Conservation (phyloP, 2,329 filamentous ascomycete genomes). For the Phyllosticta citribraziliensis region DNA sequence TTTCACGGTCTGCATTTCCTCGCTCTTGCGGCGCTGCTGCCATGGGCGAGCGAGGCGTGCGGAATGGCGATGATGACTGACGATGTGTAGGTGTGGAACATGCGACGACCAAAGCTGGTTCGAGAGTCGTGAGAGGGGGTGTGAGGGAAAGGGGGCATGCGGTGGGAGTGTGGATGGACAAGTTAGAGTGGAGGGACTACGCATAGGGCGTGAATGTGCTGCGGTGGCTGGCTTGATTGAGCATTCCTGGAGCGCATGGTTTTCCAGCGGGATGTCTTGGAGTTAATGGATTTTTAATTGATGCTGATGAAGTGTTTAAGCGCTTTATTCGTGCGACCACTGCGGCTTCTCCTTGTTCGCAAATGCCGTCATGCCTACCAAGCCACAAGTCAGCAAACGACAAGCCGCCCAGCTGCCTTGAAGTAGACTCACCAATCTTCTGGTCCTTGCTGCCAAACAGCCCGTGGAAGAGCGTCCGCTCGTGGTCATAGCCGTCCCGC, state of each 20-base stretch:
- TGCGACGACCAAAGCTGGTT: neutral
- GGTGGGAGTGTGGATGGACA: too few species aligned
- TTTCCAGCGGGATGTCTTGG: too few species aligned
- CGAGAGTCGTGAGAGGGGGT: neutral
- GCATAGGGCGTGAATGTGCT: too few species aligned
- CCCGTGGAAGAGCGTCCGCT: slow-evolving; percentile 85
- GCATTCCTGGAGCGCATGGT: too few species aligned
- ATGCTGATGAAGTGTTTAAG: neutral
- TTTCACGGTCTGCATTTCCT: too few species aligned
- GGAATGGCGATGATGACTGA: neutral
- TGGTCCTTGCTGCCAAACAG: slow-evolving; percentile 93
- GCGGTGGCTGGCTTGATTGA: too few species aligned
- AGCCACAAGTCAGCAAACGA: neutral
- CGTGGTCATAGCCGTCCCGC: slow-evolving; percentile 86
- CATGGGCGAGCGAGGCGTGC: too few species aligned
- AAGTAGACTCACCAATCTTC: slow-evolving; percentile 62
- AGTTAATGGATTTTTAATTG: neutral
- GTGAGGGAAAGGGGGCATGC: neutral
- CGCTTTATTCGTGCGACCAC: slow-evolving; percentile 68
- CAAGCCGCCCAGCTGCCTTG: neutral
- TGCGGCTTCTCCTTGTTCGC: slow-evolving; percentile 87
- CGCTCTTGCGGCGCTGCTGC: too few species aligned
- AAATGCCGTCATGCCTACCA: slow-evolving; percentile 72
- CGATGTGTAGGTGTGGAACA: neutral
- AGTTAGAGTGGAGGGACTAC: too few species aligned